Conservation (phyloP, 257 asterid genomes). For the Plantago major region DNA sequence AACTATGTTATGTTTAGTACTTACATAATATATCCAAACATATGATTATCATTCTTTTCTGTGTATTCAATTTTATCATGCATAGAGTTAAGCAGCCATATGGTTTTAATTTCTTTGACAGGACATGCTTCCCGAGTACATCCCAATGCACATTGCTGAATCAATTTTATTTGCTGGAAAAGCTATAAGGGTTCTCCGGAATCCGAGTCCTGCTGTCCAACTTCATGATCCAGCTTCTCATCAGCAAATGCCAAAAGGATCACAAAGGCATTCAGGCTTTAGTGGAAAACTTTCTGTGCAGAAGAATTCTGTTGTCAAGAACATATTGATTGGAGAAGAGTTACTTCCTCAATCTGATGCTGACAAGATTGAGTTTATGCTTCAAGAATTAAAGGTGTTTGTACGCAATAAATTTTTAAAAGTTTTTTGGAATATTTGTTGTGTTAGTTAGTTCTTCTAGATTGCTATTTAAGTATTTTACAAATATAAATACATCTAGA, state of each 20-base stretch:
- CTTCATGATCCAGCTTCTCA: constrained; percentile 41
- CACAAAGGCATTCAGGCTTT: constrained; percentile 56
- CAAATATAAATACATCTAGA: too few relatives aligned
- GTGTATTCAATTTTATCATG: background rate
- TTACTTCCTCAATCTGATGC: constrained; percentile 92
- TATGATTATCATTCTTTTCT: constrained; percentile 3
- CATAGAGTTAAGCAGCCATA: background rate
- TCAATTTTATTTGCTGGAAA: constrained; percentile 93
- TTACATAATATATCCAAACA: too few relatives aligned
- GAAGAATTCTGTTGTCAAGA: constrained; percentile 44
- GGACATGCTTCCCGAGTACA: constrained; percentile 99
- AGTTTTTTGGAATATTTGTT: constrained; percentile 7
- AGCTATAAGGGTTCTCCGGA: constrained; percentile 91
- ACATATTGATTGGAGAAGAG: constrained; percentile 53
- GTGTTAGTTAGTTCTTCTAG: constrained; percentile 6
- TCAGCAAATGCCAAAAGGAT: constrained; percentile 65
- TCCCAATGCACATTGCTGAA: constrained; percentile 72
- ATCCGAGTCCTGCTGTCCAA: constrained; percentile 72
- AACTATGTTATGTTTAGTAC: background rate
- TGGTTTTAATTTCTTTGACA: constrained; percentile 27
- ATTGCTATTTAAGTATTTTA: too few relatives aligned
- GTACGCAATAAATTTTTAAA: constrained; percentile 9
- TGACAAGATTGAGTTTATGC: constrained; percentile 85
- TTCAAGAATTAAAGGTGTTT: constrained; percentile 79
- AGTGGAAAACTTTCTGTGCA: constrained; percentile 33